Evolutionary conservation across 176 grass and related monocot genomes (phyloP), one percentile per base, ranked within the genome.

Genomic region (Lolium rigidum): DNA sequence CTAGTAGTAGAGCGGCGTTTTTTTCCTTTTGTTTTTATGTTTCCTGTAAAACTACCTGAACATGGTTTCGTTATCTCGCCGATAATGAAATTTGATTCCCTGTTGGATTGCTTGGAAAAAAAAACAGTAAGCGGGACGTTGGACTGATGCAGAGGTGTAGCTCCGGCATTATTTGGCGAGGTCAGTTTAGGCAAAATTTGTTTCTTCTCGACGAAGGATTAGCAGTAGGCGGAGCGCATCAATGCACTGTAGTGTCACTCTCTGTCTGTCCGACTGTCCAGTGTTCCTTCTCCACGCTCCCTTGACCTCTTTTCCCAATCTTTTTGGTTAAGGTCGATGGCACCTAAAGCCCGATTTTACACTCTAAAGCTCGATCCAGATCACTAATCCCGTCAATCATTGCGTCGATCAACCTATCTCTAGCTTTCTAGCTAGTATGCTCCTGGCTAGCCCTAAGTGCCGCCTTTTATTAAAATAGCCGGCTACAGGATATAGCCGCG

Each of bases 151-250:
- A 69, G 15, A 39, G 28, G 35, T 38, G 7, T 7, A 38, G 31
- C 31, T 69, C 65, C 35, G 35, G 28, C 31, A 43, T 16, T 26
- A 68, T 68, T 10, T 44, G 38, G 85, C 69, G 55, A 76, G 56
- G 26, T 70, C 69, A 47, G 76, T 84, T 84, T 44, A 48, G 85
- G 76, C 55, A 76, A 70, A 11, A 52, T 62, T 54, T 87, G 76
- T 87, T 84, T 84, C 85, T 91, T 91, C 85, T 84, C 26, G 81
- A 84, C 89, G 37, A 91, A 91, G 89, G 89, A 91, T 91, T 84
- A 46, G 54, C 31, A 35, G 31, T 16, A 37, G 65, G 66, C 31
- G 39, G 74, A 66, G 1, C 44, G 44, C 74, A 74, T 26, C 64
- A 58, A 13, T 64, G 62, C 62, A 65, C 6, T 6, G 51, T 10